Evolutionary conservation across 441 rosid genomes (phyloP).

Genomic region (Croton setiger): DNA sequence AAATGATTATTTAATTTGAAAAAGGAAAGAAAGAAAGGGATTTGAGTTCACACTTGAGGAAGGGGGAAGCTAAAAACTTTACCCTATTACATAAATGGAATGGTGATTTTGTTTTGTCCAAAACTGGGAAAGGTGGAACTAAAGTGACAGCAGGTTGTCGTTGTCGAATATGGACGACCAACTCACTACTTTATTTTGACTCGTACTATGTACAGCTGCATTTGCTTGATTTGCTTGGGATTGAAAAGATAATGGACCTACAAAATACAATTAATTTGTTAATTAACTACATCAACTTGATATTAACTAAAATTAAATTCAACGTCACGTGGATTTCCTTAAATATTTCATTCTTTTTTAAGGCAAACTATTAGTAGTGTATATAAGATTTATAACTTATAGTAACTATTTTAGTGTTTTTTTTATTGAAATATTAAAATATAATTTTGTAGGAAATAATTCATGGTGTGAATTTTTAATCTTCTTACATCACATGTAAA

Average conservation of each 20-base stretch:
- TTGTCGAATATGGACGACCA: constrained; percentile 1
- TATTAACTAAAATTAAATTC: not conserved
- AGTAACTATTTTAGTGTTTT: too few relatives aligned
- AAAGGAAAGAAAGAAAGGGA: too few relatives aligned
- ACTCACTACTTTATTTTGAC: constrained; percentile 1
- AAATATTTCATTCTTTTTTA: not conserved
- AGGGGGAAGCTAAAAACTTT: not conserved
- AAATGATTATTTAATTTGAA: too few relatives aligned
- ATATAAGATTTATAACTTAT: too few relatives aligned
- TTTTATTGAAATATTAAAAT: too few relatives aligned
- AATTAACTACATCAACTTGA: constrained; percentile 3
- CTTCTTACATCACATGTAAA: too few relatives aligned
- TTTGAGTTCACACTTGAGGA: not conserved
- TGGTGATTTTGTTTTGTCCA: not conserved
- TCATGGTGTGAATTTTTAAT: too few relatives aligned
- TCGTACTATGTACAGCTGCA: not conserved
- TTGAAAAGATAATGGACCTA: not conserved
- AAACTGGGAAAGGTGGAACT: not conserved
- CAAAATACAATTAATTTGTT: not conserved
- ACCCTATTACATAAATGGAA: not conserved
- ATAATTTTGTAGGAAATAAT: too few relatives aligned
- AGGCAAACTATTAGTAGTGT: not conserved
- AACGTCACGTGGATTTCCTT: not conserved
- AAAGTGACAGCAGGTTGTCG: constrained; percentile 9
- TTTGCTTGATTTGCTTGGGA: not conserved